Conservation (phyloP, 352 stramenopile genomes). For the Globisporangium radiosum region DNA sequence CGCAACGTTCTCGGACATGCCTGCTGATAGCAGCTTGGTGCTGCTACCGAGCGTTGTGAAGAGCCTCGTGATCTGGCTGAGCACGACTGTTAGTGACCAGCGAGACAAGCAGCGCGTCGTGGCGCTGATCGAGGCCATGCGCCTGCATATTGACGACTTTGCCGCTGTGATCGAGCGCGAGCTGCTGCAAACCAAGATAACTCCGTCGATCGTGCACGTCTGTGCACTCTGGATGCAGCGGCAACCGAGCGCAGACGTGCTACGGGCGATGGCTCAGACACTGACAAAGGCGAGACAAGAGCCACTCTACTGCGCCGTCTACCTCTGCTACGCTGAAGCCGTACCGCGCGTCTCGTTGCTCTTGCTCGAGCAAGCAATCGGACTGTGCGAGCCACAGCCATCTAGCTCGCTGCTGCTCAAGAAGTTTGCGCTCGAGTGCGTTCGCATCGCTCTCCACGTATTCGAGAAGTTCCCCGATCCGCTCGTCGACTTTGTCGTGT, state of each 20-base stretch:
- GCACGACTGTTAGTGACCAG: not conserved
- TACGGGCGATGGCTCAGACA: not conserved
- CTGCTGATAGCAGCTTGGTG: not conserved
- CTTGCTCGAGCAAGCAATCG: not conserved
- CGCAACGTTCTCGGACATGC: not conserved
- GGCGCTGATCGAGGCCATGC: not conserved
- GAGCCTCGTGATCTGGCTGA: conserved; percentile 1
- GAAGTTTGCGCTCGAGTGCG: conserved; percentile 1
- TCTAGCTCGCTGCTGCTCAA: not conserved
- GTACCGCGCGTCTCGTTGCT: not conserved
- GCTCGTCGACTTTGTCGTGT: not conserved
- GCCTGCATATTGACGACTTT: not conserved
- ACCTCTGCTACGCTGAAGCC: not conserved
- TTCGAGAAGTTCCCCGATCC: not conserved
- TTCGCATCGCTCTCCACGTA: not conserved
- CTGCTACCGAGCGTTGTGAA: not conserved
- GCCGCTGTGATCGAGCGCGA: not conserved
- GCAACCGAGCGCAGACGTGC: not conserved
- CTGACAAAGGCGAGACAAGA: not conserved
- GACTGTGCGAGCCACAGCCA: not conserved
- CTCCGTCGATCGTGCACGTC: not conserved
- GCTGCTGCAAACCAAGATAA: not conserved
- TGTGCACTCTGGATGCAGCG: not conserved
- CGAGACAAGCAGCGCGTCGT: not conserved
- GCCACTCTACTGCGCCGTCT: not conserved